phyloP scores from a whole-genome alignment of 345 rosid species.

The Citrus hindsii region DNA sequence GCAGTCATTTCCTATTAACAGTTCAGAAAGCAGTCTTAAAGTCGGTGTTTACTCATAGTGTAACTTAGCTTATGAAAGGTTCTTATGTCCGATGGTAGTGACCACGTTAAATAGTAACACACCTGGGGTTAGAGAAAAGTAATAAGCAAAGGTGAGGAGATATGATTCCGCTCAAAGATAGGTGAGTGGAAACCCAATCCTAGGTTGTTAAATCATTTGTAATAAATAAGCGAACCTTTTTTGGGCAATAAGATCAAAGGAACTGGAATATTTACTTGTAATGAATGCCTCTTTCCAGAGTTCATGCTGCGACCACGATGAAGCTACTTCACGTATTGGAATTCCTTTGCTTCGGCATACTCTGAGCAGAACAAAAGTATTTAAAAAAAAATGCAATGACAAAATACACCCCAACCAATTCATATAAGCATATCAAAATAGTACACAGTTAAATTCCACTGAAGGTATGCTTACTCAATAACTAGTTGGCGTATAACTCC shows the following conservation, averaged over 20 bases:
- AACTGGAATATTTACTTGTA: conserved; percentile 42
- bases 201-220: background rate
- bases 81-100: too few relatives aligned
- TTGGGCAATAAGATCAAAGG: background rate
- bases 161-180: background rate
- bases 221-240: background rate
- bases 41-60: too few relatives aligned
- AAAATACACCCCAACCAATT: conserved; percentile 1
- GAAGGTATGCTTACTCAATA: conserved; percentile 54
- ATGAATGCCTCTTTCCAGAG: conserved; percentile 77
- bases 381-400: background rate
- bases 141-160: background rate
- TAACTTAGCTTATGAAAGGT: too few relatives aligned
- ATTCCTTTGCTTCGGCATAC: conserved; percentile 59
- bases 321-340: conserved; percentile 55
- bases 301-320: conserved; percentile 55
- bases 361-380: conserved; percentile 27
- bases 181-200: background rate
- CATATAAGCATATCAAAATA: background rate
- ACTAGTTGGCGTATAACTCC: conserved; percentile 82
- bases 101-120: too few relatives aligned
- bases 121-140: too few relatives aligned
- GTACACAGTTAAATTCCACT: background rate
- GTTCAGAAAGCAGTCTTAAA: too few relatives aligned
- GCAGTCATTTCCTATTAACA: too few relatives aligned